Conservation (phyloP, 257 asterid genomes). For the Petunia secreta region DNA sequence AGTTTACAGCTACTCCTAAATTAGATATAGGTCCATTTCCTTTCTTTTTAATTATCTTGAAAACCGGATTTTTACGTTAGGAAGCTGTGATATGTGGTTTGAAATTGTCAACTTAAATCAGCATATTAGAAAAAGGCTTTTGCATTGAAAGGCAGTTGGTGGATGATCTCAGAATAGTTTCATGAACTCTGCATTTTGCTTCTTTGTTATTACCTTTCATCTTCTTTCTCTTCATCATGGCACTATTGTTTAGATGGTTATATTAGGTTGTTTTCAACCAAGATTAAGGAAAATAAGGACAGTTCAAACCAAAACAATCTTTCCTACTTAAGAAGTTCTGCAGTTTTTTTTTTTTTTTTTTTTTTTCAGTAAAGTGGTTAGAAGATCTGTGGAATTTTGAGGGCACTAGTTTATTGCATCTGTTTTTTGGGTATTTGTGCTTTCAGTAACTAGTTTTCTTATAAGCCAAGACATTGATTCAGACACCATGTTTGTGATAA, state of each 20-base stretch:
- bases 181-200: neutral
- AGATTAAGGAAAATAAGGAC: neutral
- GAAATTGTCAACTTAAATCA: neutral
- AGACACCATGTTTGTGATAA: neutral
- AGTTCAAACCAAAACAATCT: neutral
- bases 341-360: too few species aligned
- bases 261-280: neutral
- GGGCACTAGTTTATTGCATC: neutral
- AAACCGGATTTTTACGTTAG: neutral
- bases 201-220: neutral
- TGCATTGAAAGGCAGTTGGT: neutral
- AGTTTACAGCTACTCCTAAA: neutral
- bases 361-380: too few species aligned
- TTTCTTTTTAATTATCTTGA: neutral
- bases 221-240: neutral
- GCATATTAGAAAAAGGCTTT: neutral
- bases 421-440: neutral
- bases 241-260: neutral
- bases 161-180: neutral
- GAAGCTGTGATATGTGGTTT: neutral
- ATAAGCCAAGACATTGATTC: neutral
- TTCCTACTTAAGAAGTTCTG: neutral
- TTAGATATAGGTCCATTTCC: neutral
- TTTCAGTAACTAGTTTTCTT: neutral
- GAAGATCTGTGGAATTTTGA: neutral